Percentiles rank a stretch among this genome's conserved stretches.
phyloP scores from a whole-genome alignment of 2,329 filamentous ascomycete genomes.

The Metarhizium album region DNA sequence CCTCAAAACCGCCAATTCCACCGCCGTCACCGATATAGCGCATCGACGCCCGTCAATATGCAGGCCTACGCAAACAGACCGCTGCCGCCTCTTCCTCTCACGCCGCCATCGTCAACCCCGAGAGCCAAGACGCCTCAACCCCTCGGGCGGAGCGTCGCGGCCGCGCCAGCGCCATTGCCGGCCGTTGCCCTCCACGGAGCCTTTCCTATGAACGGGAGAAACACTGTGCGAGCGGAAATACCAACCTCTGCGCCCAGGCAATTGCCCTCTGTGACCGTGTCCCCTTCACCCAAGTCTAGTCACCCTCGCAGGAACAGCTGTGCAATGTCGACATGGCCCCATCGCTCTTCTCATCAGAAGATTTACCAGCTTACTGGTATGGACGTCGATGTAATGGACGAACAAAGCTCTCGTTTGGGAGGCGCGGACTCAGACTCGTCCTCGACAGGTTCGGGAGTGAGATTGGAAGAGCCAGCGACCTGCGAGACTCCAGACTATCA shows the following conservation, averaged over 20 bases:
- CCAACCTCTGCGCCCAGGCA: background rate
- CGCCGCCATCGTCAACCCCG: background rate
- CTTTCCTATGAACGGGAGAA: background rate
- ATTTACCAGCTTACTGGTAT: conserved; percentile 31
- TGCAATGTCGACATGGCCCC: background rate
- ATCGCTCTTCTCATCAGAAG: conserved; percentile 24
- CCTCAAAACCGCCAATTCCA: background rate
- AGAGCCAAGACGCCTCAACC: background rate
- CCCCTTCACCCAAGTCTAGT: background rate
- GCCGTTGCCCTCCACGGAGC: background rate
- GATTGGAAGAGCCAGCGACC: background rate
- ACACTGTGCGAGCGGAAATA: background rate
- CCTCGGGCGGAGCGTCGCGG: background rate
- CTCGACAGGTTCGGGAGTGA: background rate
- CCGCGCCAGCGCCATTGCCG: background rate
- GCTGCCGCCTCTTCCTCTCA: conserved; percentile 11
- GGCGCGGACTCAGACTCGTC: conserved; percentile 5
- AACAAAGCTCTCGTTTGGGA: background rate
- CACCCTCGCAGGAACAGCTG: background rate
- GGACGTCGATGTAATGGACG: conserved; percentile 20
- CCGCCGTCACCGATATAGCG: conserved; percentile 1
- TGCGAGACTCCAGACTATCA: conserved; percentile 2
- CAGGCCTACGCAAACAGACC: conserved; percentile 11
- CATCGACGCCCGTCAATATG: conserved; percentile 6
- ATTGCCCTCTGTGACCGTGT: background rate